Conservation (phyloP, 106 monocot genomes). For the Cymbidium sinense region DNA sequence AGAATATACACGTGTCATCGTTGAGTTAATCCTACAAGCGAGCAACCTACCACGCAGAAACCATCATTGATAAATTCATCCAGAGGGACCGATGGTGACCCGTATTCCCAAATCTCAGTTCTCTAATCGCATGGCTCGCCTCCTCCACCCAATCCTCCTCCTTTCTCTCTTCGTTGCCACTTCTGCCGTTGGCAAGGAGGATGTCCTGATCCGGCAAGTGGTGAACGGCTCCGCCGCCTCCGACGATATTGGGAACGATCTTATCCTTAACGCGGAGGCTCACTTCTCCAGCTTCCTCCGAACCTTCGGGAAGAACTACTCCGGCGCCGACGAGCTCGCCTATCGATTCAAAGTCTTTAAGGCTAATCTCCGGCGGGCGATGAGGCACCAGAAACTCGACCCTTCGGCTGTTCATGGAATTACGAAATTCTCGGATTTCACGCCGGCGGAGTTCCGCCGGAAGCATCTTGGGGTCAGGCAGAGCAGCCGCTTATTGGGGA, state of each 20-base stretch:
- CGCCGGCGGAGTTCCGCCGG: slow-evolving; percentile 64
- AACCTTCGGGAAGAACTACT: slow-evolving; percentile 13
- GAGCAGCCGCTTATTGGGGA: slow-evolving; percentile 4
- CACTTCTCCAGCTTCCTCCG: slow-evolving; percentile 16
- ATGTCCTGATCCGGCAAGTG: slow-evolving; percentile 17
- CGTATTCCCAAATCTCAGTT: background rate
- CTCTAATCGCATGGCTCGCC: slow-evolving; percentile 8
- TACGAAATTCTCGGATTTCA: slow-evolving; percentile 86
- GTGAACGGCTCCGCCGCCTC: background rate
- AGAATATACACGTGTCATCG: too few relatives aligned
- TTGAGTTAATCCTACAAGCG: too few relatives aligned
- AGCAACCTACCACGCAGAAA: too few relatives aligned
- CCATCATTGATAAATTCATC: too few relatives aligned
- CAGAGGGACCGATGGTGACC: too few relatives aligned
- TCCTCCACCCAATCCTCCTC: background rate
- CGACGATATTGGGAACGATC: slow-evolving; percentile 1
- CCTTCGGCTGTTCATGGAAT: slow-evolving; percentile 79
- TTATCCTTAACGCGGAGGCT: slow-evolving; percentile 16
- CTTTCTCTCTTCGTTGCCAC: background rate
- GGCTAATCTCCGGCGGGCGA: slow-evolving; percentile 31
- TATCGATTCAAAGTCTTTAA: slow-evolving; percentile 14
- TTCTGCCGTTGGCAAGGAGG: slow-evolving; percentile 3
- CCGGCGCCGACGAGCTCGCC: slow-evolving; percentile 6
- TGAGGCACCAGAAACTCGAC: slow-evolving; percentile 70
- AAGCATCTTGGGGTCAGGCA: slow-evolving; percentile 45